A percentile compares a stretch with the other conserved stretches of the same genome.
Evolutionary conservation across 2,329 filamentous ascomycete species (phyloP).

Genomic region (Calonectria naviculata): DNA sequence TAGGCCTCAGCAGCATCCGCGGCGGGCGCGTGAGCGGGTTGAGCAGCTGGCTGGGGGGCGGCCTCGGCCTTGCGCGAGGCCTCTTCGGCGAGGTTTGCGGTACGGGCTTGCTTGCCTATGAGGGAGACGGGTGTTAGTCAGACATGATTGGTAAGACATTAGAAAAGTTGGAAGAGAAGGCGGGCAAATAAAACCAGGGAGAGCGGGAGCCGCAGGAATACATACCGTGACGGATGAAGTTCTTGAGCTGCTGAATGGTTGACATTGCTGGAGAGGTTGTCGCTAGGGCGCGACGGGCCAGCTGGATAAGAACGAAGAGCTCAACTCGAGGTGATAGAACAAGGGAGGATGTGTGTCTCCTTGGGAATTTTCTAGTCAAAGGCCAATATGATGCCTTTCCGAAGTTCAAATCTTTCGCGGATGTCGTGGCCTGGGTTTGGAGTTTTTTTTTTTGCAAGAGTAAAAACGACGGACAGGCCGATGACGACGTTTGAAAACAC

Average conservation of each 20-base stretch:
- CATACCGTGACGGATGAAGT: slow-evolving; percentile 93
- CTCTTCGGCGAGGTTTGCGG: slow-evolving; percentile 64
- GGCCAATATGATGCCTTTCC: not conserved
- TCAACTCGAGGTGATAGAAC: slow-evolving; percentile 15
- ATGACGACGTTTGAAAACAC: slow-evolving; percentile 16
- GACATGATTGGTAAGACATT: not conserved
- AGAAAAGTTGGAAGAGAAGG: not conserved
- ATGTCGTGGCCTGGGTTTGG: not conserved
- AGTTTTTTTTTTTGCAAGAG: slow-evolving; percentile 10
- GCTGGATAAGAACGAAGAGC: slow-evolving; percentile 21
- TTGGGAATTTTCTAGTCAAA: not conserved
- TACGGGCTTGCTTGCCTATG: slow-evolving; percentile 87
- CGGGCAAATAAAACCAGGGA: not conserved
- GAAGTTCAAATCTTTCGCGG: not conserved
- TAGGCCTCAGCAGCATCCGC: slow-evolving; percentile 57
- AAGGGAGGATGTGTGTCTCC: slow-evolving; percentile 12
- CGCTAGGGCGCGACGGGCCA: slow-evolving; percentile 41
- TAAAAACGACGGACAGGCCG: slow-evolving; percentile 7
- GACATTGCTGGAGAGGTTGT: slow-evolving; percentile 59
- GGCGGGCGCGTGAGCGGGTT: slow-evolving; percentile 64
- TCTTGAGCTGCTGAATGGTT: slow-evolving; percentile 95
- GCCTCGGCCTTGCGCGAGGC: slow-evolving; percentile 64
- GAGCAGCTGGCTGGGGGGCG: slow-evolving; percentile 60
- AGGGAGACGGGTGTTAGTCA: slow-evolving; percentile 22
- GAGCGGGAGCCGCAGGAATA: not conserved